These are phyloP conservation scores for Spencermartinsiella ligniputridi DNA, from an alignment of 1,139 yeast species.

Conservation along the genomic window DNA sequence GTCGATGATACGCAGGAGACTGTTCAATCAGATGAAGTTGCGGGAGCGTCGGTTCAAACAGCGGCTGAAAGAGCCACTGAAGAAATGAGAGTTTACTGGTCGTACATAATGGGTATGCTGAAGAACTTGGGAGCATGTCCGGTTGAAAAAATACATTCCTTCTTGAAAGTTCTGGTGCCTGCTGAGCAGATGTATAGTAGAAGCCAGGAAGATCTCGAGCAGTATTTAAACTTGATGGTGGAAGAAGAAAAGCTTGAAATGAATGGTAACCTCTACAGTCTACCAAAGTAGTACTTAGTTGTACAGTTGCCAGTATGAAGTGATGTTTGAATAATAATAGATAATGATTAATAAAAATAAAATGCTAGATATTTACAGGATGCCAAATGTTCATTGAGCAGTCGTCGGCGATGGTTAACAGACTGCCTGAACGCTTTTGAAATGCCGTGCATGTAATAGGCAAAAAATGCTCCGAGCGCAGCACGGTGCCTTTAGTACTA, in stretches of 20 bases:
- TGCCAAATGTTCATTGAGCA: conserved; percentile 2
- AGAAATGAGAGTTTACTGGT: conserved; percentile 42
- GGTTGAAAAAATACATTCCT: conserved; percentile 47
- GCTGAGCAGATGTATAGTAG: conserved; percentile 44
- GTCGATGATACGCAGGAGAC: conserved; percentile 14
- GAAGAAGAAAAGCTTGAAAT: conserved; percentile 41
- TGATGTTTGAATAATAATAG: conserved; percentile 1
- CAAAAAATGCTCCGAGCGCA: conserved; percentile 12
- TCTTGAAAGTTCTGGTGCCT: conserved; percentile 52
- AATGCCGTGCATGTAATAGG: conserved; percentile 17
- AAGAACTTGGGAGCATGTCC: conserved; percentile 51
- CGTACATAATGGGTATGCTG: conserved; percentile 52
- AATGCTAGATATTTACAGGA: neutral
- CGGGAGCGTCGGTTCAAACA: conserved; percentile 23
- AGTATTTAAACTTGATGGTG: conserved; percentile 39
- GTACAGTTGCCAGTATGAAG: too few species aligned
- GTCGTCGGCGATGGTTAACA: conserved; percentile 21
- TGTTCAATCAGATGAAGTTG: conserved; percentile 14
- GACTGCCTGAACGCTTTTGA: conserved; percentile 15
- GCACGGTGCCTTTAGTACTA: conserved; percentile 8
- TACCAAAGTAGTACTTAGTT: conserved; percentile 1
- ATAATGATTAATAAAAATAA: neutral
- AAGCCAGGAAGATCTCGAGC: conserved; percentile 40
- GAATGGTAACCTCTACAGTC: conserved; percentile 29
- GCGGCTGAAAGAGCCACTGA: conserved; percentile 32